phyloP scores from a whole-genome alignment of 2,329 filamentous ascomycete genomes.

The Falciphora oryzae region DNA sequence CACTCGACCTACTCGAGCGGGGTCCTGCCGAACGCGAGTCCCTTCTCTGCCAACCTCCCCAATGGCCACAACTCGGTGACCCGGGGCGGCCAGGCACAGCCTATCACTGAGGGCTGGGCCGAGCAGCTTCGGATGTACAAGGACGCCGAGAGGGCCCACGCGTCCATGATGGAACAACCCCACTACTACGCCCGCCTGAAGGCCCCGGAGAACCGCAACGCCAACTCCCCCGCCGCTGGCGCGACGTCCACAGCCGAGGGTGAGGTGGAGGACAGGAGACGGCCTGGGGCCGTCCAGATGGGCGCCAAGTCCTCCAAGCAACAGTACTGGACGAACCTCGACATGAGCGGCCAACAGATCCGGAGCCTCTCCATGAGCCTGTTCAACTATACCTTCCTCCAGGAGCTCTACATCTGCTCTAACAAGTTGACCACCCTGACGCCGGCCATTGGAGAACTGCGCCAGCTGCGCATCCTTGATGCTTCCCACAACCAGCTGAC shows the following conservation, averaged over 20 bases:
- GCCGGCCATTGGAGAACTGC: constrained; percentile 71
- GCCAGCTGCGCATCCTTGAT: constrained; percentile 77
- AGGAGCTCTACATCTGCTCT: constrained; percentile 87
- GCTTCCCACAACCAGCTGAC: constrained; percentile 81
- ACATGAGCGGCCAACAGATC: constrained; percentile 93
- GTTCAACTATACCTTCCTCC: constrained; percentile 84
- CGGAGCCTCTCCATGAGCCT: constrained; percentile 73
- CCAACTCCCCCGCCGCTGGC: constrained; percentile 2
- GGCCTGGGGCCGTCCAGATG: constrained; percentile 36
- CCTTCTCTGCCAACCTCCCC: constrained; percentile 46
- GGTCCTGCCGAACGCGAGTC: constrained; percentile 58
- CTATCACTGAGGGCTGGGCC: constrained; percentile 69
- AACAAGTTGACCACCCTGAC: constrained; percentile 85
- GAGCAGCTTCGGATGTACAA: constrained; percentile 79
- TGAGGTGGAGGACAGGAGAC: constrained; percentile 50
- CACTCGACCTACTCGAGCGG: constrained; percentile 59
- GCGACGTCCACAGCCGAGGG: constrained; percentile 34
- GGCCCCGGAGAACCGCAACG: constrained; percentile 61
- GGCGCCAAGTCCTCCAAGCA: constrained; percentile 58
- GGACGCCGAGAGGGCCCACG: constrained; percentile 66
- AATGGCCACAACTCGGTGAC: constrained; percentile 30
- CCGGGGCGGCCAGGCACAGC: constrained; percentile 45
- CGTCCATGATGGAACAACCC: constrained; percentile 62
- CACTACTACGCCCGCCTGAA: constrained; percentile 69
- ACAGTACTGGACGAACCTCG: constrained; percentile 88